Percentiles rank a stretch among this genome's conserved stretches.
These are phyloP conservation scores for Lasiodiplodia gonubiensis DNA, from an alignment of 2,329 filamentous ascomycete genomes.

Conservation along the genomic window DNA sequence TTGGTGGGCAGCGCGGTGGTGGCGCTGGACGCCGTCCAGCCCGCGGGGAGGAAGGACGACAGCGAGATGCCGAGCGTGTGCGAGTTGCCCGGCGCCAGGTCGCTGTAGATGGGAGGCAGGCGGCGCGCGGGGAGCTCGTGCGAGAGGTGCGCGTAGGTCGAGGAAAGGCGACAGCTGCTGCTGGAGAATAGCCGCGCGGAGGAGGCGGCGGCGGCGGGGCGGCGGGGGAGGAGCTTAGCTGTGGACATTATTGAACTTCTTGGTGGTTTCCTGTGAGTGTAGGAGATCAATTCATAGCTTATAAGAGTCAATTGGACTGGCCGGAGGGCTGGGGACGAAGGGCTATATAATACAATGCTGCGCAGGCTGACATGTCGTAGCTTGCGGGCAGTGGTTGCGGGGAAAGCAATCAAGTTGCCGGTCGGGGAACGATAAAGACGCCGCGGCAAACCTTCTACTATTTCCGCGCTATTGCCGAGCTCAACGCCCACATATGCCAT, in stretches of 20 bases:
- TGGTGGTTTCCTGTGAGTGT: neutral
- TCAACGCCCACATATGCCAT: neutral
- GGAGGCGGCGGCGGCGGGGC: neutral
- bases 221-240: neutral
- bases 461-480: conserved; percentile 19
- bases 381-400: conserved; percentile 4
- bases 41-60: conserved; percentile 33
- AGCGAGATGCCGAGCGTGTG: conserved; percentile 65
- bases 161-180: neutral
- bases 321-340: neutral
- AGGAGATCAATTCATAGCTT: conserved; percentile 1
- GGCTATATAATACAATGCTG: neutral
- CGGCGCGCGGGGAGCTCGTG: conserved; percentile 53
- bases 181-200: neutral
- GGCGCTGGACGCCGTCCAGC: conserved; percentile 18
- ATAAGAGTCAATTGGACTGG: neutral
- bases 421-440: conserved; percentile 7
- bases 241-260: conserved; percentile 5
- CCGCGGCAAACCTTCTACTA: neutral
- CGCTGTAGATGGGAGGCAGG: conserved; percentile 59
- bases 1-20: neutral
- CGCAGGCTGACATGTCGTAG: neutral
- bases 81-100: conserved; percentile 66
- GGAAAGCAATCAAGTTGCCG: conserved; percentile 16
- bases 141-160: conserved; percentile 12